Evolutionary conservation across 495 filamentous ascomycete species (phyloP), one percentile per base, ranked within the genome.

Genomic region (Tuber microsphaerosporum): DNA sequence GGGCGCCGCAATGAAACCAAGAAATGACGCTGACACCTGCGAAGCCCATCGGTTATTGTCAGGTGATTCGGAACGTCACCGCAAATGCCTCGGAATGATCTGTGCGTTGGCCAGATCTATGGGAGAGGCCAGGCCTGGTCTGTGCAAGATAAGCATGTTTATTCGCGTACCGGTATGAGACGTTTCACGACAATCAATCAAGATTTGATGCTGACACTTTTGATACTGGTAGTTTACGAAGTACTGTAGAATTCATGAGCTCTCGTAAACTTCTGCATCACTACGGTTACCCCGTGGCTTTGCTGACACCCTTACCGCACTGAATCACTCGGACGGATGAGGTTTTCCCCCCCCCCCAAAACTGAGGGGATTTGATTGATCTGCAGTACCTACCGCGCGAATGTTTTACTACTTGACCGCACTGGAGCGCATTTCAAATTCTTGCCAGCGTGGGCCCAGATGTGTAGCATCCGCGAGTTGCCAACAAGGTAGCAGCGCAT

Each of bases 81-180:
- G 75, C 77, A 77, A 72, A 46, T 70, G 41, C 72, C 77, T 41
- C 56, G 5, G 9, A 61, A 74, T 78, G 77, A 77, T 79, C 77
- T 76, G 77, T 79, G 77, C 77, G 69, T 56, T 56, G 51, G n/a
- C 2, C 12, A 26, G 51, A 56, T 71, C 56, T n/a, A 44, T 48
- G 34, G 42, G 19, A 71, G 39, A 51, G 43, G 70, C 51, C 34
- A 74, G 65, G 61, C 70, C 70, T 73, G 69, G 56, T 20, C 73
- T 56, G 74, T 73, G 77, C 78, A 75, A 56, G 68, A 76, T 75
- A 78, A 79, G 69, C 71, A 70, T 44, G 44, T 56, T 68, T 65
- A 78, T 71, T 74, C 10, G 45, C 34, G 44, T 70, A n/a, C n/a
- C n/a, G n/a, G n/a, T n/a, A 65, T 56, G 42, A 76, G 37, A 71